phyloP scores from a whole-genome alignment of 495 filamentous ascomycete species.

The Podospora pseudopauciseta region DNA sequence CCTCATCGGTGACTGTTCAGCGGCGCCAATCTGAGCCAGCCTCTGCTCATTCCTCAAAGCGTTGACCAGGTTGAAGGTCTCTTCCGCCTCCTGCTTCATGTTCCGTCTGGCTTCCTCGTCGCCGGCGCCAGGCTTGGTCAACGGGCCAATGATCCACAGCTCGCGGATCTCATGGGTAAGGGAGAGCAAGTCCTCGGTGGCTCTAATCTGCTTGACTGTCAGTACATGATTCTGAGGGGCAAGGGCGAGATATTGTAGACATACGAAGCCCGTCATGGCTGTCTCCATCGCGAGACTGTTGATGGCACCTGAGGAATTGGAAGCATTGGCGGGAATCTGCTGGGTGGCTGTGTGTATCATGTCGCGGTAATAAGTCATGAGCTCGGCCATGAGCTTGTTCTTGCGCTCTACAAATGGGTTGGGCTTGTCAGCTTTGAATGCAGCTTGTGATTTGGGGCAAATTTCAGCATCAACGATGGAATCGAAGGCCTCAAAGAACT shows the following conservation, averaged over 20 bases:
- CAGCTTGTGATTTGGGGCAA: not conserved
- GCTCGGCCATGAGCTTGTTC: constrained; percentile 38
- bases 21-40: not conserved
- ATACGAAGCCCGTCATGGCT: constrained; percentile 29
- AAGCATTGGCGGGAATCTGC: constrained; percentile 25
- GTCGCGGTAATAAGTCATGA: constrained; percentile 37
- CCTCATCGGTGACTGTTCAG: not conserved
- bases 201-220: constrained; percentile 29
- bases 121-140: constrained; percentile 35
- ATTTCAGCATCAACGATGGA: not conserved
- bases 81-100: not conserved
- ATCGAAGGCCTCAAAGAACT: too few relatives aligned
- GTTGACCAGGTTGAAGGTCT: not conserved
- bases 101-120: constrained; percentile 21
- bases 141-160: constrained; percentile 43
- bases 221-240: not conserved
- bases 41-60: not conserved
- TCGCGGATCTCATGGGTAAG: constrained; percentile 42
- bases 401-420: constrained; percentile 30
- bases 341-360: constrained; percentile 33
- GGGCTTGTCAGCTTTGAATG: not conserved
- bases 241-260: not conserved
- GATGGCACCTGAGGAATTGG: constrained; percentile 35
- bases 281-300: constrained; percentile 40
- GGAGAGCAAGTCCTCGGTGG: constrained; percentile 34